phyloP scores from a whole-genome alignment of 2,329 filamentous ascomycete species.

The Botrytis porri region DNA sequence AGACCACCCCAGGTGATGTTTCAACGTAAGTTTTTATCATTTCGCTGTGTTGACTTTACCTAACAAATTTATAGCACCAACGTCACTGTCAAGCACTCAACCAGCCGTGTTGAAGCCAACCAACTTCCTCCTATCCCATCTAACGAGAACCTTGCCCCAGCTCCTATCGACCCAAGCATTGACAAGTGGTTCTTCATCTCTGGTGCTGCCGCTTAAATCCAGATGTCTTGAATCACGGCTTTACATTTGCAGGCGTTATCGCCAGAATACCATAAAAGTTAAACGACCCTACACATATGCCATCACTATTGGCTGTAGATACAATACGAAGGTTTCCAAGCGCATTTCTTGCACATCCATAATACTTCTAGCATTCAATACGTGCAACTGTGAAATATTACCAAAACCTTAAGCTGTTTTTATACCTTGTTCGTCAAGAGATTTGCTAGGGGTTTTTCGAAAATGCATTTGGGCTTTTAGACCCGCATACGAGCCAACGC shows the following conservation, averaged over 20 bases:
- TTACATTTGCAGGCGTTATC: slow-evolving; percentile 21
- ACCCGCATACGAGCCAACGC: not conserved
- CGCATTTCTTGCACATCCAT: not conserved
- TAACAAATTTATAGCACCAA: slow-evolving; percentile 65
- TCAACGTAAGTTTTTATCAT: slow-evolving; percentile 63
- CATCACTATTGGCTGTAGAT: slow-evolving; percentile 1
- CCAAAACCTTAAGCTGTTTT: not conserved
- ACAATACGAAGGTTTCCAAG: slow-evolving; percentile 12
- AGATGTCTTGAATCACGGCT: slow-evolving; percentile 6
- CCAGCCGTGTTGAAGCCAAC: slow-evolving; percentile 65
- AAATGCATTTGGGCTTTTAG: not conserved
- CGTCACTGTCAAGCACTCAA: slow-evolving; percentile 69
- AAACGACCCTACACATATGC: slow-evolving; percentile 18
- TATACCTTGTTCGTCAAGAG: not conserved
- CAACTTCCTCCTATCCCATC: slow-evolving; percentile 74
- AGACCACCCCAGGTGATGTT: slow-evolving; percentile 73
- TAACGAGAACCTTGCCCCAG: slow-evolving; percentile 76
- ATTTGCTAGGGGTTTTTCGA: not conserved
- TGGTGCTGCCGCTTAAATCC: slow-evolving; percentile 75
- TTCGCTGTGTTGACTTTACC: slow-evolving; percentile 20
- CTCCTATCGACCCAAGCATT: slow-evolving; percentile 90
- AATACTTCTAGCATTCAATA: not conserved
- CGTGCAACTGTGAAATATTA: not conserved
- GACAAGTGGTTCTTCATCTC: slow-evolving; percentile 99
- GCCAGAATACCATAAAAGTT: slow-evolving; percentile 22